Base-by-base conservation (phyloP, 495 filamentous ascomycete genomes). In the Xylaria venustula region DNA sequence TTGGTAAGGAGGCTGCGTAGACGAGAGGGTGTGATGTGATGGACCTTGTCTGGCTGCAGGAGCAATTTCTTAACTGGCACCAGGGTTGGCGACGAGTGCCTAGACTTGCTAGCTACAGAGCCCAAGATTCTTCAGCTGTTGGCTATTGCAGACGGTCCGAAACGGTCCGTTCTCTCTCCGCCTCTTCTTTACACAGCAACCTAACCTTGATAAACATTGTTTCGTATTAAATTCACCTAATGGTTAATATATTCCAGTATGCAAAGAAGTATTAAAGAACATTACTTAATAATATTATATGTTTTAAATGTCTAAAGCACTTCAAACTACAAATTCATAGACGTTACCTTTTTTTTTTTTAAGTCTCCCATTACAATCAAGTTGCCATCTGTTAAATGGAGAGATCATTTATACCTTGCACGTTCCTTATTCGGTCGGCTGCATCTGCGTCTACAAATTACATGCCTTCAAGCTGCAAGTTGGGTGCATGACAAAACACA, bases 61-160 rank as follows among this genome's bases (percentile, higher is more conserved):
- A 58, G 60, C 60, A 65, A 59, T 59, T 56, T 56, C 56, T 55
- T 20, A 23, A n/a, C 49, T 19, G 32, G 36, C 65, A 67, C 59
- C 66, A 62, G 60, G 69, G 69, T 71, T 51, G 69, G 69, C 67
- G 64, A 71, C 69, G 69, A 71, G 68, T 44, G 57, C 26, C 57
- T 64, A 54, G 55, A 26, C 28, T 26, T 26, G 28, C 17, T 37
- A 14, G 22, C 14, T 25, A 11, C 20, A 28, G 36, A 41, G 37
- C 26, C 9, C 7, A 34, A 42, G 5, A 8, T 23, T 1, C 2
- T 2, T 0, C 53, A 34, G 28, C 44, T 57, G 41, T 19, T 3
- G 14, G 2, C 0, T 1, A 7, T 1, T 40, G 2, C 1, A 9
- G 11, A n/a, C 54, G 42, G 42, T 44, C 54, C 42, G 42, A 2